These are phyloP conservation scores for Picochlorum sp. DNA, from an alignment of 139 green algal genomes.

Conservation along the genomic window DNA sequence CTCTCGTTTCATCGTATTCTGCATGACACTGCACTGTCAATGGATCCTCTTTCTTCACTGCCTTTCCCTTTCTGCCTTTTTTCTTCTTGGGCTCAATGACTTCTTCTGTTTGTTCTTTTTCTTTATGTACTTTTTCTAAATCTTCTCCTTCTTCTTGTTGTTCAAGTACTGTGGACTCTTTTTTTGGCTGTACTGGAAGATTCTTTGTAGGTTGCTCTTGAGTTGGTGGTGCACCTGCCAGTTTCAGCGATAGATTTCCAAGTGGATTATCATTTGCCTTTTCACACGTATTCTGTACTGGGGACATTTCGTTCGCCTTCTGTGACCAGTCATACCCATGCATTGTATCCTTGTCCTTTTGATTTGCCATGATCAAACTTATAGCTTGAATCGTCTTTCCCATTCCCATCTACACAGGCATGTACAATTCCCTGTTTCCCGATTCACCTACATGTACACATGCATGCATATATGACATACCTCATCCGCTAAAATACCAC, in stretches of 20 bases:
- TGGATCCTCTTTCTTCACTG: slow-evolving; percentile 8
- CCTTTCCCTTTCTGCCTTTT: slow-evolving; percentile 1
- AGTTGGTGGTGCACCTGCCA: no score
- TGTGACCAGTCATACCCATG: slow-evolving; percentile 23
- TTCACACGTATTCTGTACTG: no score
- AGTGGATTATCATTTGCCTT: no score
- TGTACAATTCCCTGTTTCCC: slow-evolving; percentile 16
- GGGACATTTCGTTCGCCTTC: not conserved
- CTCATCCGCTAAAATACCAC: slow-evolving; percentile 86
- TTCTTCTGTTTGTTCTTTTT: not conserved
- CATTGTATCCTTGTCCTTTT: slow-evolving; percentile 10
- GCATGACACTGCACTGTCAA: not conserved
- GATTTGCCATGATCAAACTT: slow-evolving; percentile 62
- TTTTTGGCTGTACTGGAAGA: not conserved
- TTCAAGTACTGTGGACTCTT: not conserved
- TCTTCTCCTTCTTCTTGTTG: not conserved
- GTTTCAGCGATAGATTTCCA: no score
- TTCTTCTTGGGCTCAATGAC: not conserved
- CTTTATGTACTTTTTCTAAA: not conserved
- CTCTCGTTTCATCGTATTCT: not conserved
- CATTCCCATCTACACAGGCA: slow-evolving; percentile 60
- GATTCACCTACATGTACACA: not conserved
- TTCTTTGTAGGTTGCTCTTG: no score
- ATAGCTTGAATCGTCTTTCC: slow-evolving; percentile 83
- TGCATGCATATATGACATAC: slow-evolving; percentile 11